Conservation (phyloP, 208 protist species). For the Trichomonas gallinae region DNA sequence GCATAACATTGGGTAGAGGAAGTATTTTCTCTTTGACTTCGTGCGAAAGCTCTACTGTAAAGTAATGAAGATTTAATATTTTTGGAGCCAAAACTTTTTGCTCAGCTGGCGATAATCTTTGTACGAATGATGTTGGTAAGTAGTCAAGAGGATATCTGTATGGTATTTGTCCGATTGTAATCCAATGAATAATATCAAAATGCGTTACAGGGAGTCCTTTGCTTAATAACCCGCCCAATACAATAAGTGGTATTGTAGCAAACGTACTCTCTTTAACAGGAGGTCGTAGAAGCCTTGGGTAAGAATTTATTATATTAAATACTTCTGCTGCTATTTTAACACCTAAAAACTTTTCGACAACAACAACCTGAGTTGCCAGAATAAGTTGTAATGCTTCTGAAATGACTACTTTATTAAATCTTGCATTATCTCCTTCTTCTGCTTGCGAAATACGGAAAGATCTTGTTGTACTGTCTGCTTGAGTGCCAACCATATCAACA, state of each 20-base stretch:
- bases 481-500: background rate
- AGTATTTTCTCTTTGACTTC: background rate
- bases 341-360: background rate
- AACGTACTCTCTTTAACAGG: background rate
- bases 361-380: background rate
- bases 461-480: background rate
- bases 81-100: background rate
- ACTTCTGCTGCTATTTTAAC: background rate
- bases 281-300: background rate
- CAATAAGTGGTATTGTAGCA: background rate
- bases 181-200: background rate
- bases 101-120: background rate
- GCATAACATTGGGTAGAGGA: background rate
- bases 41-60: background rate
- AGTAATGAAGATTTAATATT: background rate
- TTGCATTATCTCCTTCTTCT: background rate
- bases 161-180: background rate
- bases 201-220: background rate
- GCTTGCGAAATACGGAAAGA: background rate
- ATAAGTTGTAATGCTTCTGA: background rate
- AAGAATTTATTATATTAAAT: background rate
- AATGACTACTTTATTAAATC: background rate
- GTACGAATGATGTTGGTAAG: background rate
- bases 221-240: background rate
- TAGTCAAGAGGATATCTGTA: background rate